phyloP scores from a whole-genome alignment of 108 stramenopile genomes.

The Thalassiosira profunda region DNA sequence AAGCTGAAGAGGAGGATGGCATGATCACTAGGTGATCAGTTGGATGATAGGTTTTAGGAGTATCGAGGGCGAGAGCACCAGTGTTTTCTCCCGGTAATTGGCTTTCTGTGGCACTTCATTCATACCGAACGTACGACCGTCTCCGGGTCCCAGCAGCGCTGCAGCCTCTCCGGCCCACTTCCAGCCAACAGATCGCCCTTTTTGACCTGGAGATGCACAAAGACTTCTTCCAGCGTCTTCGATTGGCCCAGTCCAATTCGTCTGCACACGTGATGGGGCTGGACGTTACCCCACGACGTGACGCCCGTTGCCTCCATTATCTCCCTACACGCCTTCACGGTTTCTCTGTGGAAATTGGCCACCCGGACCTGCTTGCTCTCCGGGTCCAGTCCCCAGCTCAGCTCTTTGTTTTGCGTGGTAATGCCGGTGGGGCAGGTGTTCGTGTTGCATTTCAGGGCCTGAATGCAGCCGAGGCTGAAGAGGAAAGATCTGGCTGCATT shows the following conservation, averaged over 20 bases:
- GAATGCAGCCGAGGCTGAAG: slow-evolving; percentile 87
- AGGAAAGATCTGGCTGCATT: slow-evolving; percentile 88
- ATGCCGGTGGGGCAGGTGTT: slow-evolving; percentile 94
- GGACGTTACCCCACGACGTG: slow-evolving; percentile 40
- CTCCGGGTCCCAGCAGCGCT: too few relatives aligned
- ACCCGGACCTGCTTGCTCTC: slow-evolving; percentile 66
- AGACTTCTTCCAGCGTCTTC: slow-evolving; percentile 44
- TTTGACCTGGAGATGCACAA: slow-evolving; percentile 52
- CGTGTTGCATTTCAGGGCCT: slow-evolving; percentile 91
- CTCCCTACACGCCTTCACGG: slow-evolving; percentile 72
- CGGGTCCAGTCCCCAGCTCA: slow-evolving; percentile 69
- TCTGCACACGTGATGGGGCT: slow-evolving; percentile 42
- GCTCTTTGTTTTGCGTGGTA: slow-evolving; percentile 72
- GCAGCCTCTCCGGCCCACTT: slow-evolving; percentile 43
- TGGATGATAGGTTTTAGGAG: too few relatives aligned
- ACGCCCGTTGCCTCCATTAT: slow-evolving; percentile 79
- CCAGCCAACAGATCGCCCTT: slow-evolving; percentile 47
- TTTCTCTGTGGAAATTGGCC: slow-evolving; percentile 72
- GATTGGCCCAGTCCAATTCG: slow-evolving; percentile 42
- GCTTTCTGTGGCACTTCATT: too few relatives aligned
- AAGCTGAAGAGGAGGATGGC: too few relatives aligned
- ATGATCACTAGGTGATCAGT: too few relatives aligned
- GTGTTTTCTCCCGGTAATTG: too few relatives aligned
- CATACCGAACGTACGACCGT: too few relatives aligned
- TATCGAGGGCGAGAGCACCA: too few relatives aligned